Evolutionary conservation across 2,329 filamentous ascomycete species (phyloP).

Genomic region (Ambrosiella beaveri): DNA sequence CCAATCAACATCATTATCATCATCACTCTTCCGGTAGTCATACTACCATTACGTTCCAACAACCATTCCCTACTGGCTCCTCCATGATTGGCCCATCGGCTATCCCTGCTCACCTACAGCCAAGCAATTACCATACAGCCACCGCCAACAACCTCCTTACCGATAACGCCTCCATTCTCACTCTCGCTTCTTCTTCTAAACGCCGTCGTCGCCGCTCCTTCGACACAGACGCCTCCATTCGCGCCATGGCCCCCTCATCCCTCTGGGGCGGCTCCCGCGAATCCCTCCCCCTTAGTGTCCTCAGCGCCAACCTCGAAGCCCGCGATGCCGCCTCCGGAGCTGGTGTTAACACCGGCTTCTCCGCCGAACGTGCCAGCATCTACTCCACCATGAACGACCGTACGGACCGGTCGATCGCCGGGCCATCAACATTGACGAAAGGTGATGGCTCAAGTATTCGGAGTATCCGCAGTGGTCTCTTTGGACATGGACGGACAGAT

Average conservation of each 20-base stretch:
- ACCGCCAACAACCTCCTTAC: conserved; percentile 69
- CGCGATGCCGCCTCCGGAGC: not conserved
- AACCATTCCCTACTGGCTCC: conserved; percentile 46
- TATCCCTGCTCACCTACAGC: conserved; percentile 47
- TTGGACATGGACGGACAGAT: conserved; percentile 61
- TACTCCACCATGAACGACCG: conserved; percentile 42
- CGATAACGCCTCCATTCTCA: conserved; percentile 74
- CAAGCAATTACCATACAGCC: conserved; percentile 57
- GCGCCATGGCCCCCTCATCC: conserved; percentile 66
- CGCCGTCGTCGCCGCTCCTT: conserved; percentile 59
- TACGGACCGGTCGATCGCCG: not conserved
- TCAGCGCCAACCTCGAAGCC: conserved; percentile 45
- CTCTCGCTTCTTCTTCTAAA: conserved; percentile 68
- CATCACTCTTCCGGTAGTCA: conserved; percentile 20
- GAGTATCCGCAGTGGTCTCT: conserved; percentile 59
- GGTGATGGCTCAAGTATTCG: conserved; percentile 62
- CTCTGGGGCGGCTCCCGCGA: conserved; percentile 70
- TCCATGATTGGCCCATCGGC: conserved; percentile 49
- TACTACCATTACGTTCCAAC: conserved; percentile 37
- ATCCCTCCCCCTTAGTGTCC: conserved; percentile 58
- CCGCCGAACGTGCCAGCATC: conserved; percentile 55
- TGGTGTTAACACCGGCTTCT: conserved; percentile 19
- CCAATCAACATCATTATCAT: conserved; percentile 25
- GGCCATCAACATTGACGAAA: conserved; percentile 11
- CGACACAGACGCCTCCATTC: conserved; percentile 72